These are phyloP conservation scores for Fraxinus nigra DNA, from an alignment of 305 asterid genomes.

Conservation along the genomic window DNA sequence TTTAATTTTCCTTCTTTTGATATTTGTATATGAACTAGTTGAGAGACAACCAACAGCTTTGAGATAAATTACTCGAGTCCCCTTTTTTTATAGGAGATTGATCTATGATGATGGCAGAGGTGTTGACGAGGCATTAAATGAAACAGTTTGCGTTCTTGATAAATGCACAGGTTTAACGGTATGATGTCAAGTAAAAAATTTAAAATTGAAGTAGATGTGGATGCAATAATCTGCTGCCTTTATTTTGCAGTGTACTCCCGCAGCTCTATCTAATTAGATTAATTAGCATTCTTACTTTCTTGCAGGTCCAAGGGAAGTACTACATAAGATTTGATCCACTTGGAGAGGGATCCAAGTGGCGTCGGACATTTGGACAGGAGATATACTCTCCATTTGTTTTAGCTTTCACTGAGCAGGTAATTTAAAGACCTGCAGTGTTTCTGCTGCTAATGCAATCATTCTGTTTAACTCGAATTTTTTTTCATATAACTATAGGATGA, in stretches of 20 bases:
- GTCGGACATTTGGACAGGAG: slow-evolving; percentile 89
- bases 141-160: slow-evolving; percentile 59
- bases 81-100: slow-evolving; percentile 68
- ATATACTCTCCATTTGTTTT: slow-evolving; percentile 86
- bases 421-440: slow-evolving; percentile 1
- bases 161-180: slow-evolving; percentile 78
- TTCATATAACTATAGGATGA: slow-evolving; percentile 50
- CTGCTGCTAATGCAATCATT: neutral
- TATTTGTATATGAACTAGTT: neutral
- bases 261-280: neutral
- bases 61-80: slow-evolving; percentile 20
- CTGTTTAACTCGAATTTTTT: slow-evolving; percentile 16
- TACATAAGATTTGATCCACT: slow-evolving; percentile 71
- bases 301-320: slow-evolving; percentile 84
- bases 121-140: slow-evolving; percentile 86
- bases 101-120: slow-evolving; percentile 87
- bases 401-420: slow-evolving; percentile 87
- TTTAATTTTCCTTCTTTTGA: slow-evolving; percentile 6
- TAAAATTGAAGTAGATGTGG: neutral
- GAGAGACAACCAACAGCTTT: neutral
- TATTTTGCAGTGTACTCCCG: slow-evolving; percentile 3
- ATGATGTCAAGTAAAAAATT: neutral
- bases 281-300: slow-evolving; percentile 8
- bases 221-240: neutral
- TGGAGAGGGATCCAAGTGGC: slow-evolving; percentile 98